phyloP scores from a whole-genome alignment of 2,329 filamentous ascomycete genomes.

The Stenocarpella maydis region DNA sequence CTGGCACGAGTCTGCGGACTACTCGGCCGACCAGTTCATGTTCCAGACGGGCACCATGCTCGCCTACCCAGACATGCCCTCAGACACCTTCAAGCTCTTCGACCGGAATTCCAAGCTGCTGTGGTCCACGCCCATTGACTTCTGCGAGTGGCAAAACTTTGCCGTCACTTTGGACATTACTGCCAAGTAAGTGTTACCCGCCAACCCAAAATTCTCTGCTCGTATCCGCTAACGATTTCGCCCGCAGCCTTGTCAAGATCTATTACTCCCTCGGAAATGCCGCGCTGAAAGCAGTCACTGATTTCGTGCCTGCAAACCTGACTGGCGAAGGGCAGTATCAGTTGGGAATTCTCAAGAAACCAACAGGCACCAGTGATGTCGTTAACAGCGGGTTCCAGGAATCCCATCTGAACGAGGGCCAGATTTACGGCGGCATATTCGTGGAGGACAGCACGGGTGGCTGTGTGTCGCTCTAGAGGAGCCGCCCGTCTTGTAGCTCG shows the following conservation, averaged over 20 bases:
- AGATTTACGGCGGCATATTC: constrained; percentile 62
- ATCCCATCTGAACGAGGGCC: constrained; percentile 57
- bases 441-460: constrained; percentile 55
- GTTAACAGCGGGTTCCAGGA: constrained; percentile 58
- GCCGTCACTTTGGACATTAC: constrained; percentile 59
- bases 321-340: constrained; percentile 68
- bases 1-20: constrained; percentile 57
- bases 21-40: constrained; percentile 58
- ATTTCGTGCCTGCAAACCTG: constrained; percentile 57
- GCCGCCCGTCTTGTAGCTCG: neutral
- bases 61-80: constrained; percentile 46
- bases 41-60: constrained; percentile 64
- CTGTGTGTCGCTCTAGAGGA: constrained; percentile 49
- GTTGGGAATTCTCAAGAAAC: constrained; percentile 69
- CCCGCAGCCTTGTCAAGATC: constrained; percentile 60
- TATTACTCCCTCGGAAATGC: constrained; percentile 61
- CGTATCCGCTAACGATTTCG: constrained; percentile 7
- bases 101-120: constrained; percentile 44
- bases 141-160: constrained; percentile 67
- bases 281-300: constrained; percentile 55
- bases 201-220: neutral
- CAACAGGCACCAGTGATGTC: constrained; percentile 55
- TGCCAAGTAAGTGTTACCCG: constrained; percentile 30
- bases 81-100: constrained; percentile 2
- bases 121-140: constrained; percentile 59